Base-by-base conservation (phyloP, 2,329 filamentous ascomycete species). In the Colletotrichum sansevieriae region DNA sequence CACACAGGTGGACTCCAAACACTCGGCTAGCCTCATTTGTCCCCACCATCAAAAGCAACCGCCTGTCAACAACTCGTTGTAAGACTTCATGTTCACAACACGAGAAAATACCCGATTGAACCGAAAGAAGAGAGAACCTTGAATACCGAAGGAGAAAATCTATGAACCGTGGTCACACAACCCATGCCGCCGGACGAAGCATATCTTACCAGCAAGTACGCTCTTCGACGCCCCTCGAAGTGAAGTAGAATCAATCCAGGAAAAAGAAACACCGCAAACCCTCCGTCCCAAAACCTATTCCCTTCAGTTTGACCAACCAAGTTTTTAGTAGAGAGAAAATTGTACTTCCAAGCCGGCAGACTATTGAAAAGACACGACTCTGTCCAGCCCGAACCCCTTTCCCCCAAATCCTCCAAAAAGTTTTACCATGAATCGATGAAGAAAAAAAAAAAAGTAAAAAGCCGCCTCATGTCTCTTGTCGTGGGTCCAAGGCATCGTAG, bases 151-250 rank as follows among this genome's bases (percentile, higher is more conserved):
- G 13, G 6, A 11, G 3, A 52, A 52, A 52, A 29, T 59, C 59
- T 63, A 65, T 60, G 41, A 51, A 41, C 60, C 43, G 49, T 60
- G 39, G 47, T 54, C 54, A 64, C 33, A 58, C 43, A 37, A 41
- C 49, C n/a, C 41, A 59, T 49, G 49, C 56, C 41, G 37, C 55
- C 65, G 55, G 39, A 41, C 29, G 22, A 65, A 56, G 55, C 65
- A 68, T 65, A 65, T 65, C 60, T 65, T 41, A 60, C 55, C 65
- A 65, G 65, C 55, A 65, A 65, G 62, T 65, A 65, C 65, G 65
- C 65, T 68, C 65, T 68, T 49, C 62, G 65, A 68, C 62, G 62
- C 55, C 62, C 55, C 52, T 29, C 35, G 22, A 60, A 55, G 41
- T 37, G 54, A 49, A 52, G 35, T 43, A 43, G 37, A 29, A 29